A percentile compares a stretch with the other conserved stretches of the same genome.
Conservation (phyloP, 352 stramenopile species). For the Phytopythium litorale region DNA sequence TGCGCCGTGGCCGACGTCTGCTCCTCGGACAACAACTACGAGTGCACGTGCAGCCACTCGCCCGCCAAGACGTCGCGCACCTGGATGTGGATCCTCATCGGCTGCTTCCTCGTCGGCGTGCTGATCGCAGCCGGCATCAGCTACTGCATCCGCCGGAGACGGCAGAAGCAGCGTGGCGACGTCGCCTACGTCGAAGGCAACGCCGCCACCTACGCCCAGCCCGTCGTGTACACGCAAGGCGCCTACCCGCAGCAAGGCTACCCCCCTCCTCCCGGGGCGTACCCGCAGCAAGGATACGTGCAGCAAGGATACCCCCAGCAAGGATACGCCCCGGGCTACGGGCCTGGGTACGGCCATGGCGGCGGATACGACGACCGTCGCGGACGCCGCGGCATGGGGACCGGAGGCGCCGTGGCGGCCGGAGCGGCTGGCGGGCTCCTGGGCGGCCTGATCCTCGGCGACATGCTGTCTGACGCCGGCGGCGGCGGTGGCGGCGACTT, state of each 20-base stretch:
- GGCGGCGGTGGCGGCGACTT: slow-evolving; percentile 12
- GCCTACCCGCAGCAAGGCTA: slow-evolving; percentile 7
- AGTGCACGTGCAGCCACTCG: slow-evolving; percentile 38
- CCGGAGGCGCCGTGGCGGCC: slow-evolving; percentile 27
- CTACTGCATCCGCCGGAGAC: slow-evolving; percentile 25
- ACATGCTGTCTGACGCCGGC: slow-evolving; percentile 33
- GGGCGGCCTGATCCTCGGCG: slow-evolving; percentile 33
- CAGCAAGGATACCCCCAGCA: slow-evolving; percentile 36
- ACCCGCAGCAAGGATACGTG: slow-evolving; percentile 24
- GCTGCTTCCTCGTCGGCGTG: slow-evolving; percentile 22
- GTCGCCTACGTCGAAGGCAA: not conserved
- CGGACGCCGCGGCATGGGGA: slow-evolving; percentile 31
- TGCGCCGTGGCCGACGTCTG: slow-evolving; percentile 37
- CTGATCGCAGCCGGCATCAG: slow-evolving; percentile 30
- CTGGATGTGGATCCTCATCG: slow-evolving; percentile 29
- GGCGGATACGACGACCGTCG: slow-evolving; percentile 20
- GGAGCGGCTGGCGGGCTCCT: slow-evolving; percentile 33
- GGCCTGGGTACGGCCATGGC: slow-evolving; percentile 18
- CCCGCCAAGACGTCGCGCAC: slow-evolving; percentile 15
- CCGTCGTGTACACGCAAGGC: slow-evolving; percentile 10
- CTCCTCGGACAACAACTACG: slow-evolving; percentile 32
- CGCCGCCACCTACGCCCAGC: slow-evolving; percentile 9
- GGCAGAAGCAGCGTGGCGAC: slow-evolving; percentile 15
- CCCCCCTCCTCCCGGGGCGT: slow-evolving; percentile 5
- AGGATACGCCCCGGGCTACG: slow-evolving; percentile 35